phyloP scores from a whole-genome alignment of 2,329 filamentous ascomycete genomes.

The Aurifilum marmelostoma region DNA sequence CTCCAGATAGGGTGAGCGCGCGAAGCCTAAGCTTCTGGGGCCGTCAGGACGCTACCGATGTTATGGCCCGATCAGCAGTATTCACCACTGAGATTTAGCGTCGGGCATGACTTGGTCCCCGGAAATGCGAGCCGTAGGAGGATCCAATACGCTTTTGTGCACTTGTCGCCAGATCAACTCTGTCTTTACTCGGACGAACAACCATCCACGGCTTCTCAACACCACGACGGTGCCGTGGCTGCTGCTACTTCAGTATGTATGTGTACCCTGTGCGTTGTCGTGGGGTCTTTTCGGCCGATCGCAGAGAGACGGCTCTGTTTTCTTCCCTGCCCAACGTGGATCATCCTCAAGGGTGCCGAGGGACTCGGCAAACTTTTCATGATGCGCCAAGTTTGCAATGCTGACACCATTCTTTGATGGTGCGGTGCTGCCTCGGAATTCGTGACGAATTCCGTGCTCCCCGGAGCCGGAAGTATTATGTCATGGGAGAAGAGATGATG shows the following conservation, averaged over 20 bases:
- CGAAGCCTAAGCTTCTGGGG: constrained; percentile 8
- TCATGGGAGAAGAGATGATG: constrained; percentile 8
- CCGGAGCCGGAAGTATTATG: constrained; percentile 6
- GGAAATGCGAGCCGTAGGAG: not conserved
- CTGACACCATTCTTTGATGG: constrained; percentile 11
- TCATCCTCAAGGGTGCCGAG: constrained; percentile 10
- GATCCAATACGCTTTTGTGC: not conserved
- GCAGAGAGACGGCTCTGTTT: not conserved
- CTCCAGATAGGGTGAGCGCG: not conserved
- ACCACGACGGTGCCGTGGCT: not conserved
- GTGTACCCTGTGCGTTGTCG: constrained; percentile 4
- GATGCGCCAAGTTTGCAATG: constrained; percentile 8
- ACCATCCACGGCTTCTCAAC: not conserved
- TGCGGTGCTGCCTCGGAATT: constrained; percentile 3
- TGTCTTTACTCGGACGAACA: not conserved
- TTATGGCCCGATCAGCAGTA: not conserved
- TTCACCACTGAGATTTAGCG: not conserved
- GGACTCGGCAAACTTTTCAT: not conserved
- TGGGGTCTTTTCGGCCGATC: constrained; percentile 14
- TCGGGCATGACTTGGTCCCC: constrained; percentile 1
- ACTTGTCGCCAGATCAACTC: not conserved
- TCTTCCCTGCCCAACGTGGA: constrained; percentile 2
- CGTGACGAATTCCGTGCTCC: not conserved
- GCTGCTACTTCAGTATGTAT: not conserved
- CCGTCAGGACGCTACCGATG: not conserved